Evolutionary conservation across 139 green algal species (phyloP), one percentile per base, ranked within the genome.

Genomic region (Chlorella sorokiniana): DNA sequence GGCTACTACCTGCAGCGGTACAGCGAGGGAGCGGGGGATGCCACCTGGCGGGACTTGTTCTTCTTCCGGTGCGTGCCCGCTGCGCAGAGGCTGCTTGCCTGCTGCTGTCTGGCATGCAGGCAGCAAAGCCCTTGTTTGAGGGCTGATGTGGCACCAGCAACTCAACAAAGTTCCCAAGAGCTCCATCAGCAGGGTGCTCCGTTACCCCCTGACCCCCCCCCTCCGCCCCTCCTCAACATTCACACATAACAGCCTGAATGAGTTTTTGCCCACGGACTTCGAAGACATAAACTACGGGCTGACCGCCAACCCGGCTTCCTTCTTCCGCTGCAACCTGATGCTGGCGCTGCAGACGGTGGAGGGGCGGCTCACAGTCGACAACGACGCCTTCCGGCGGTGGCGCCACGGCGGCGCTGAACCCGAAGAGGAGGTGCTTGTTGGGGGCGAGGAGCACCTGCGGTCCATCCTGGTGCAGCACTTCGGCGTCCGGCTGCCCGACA

Each of bases 201-300:
- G n/a, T n/a, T n/a, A n/a, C n/a, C n/a, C n/a, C n/a, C n/a, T n/a
- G n/a, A n/a, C n/a, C n/a, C n/a, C n/a, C n/a, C n/a, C n/a, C n/a
- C n/a, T n/a, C n/a, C n/a, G n/a, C n/a, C n/a, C n/a, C n/a, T n/a
- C n/a, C n/a, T n/a, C n/a, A n/a, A n/a, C n/a, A n/a, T n/a, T n/a
- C n/a, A n/a, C n/a, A n/a, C n/a, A n/a, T n/a, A n/a, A n/a, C 56
- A 42, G 70, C n/a, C 70, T 77, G n/a, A 45, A 77, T 52, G n/a
- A 77, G 70, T 77, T 77, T 20, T 45, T 77, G 70, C 44, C 70
- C 2, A 29, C 63, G 18, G 70, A 77, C 70, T 77, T 44, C 35
- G 70, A 52, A 25, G n/a, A 45, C 16, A 38, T 63, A 42, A 77
- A 77, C 70, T 31, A 44, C n/a, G 52, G 35, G 29, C 52, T 77